phyloP scores from a whole-genome alignment of 176 grass and related monocot genomes.

The Zizania latifolia region DNA sequence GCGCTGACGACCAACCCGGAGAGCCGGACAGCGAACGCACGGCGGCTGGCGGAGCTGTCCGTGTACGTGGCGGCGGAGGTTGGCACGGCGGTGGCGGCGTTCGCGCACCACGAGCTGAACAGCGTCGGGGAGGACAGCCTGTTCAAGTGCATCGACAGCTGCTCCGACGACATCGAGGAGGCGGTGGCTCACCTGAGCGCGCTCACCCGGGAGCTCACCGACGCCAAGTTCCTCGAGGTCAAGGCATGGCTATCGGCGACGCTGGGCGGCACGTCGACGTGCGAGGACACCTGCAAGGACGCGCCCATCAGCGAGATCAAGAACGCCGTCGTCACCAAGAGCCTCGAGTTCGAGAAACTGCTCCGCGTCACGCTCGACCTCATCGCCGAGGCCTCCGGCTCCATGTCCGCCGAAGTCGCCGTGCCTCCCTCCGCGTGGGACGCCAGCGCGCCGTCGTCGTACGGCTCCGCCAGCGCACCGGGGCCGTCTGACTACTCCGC shows the following conservation, averaged over 20 bases:
- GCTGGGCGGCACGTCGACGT: constrained; percentile 26
- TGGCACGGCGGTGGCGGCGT: constrained; percentile 30
- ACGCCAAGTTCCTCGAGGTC: constrained; percentile 41
- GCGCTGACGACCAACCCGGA: constrained; percentile 33
- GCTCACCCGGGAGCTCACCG: constrained; percentile 35
- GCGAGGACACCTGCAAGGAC: constrained; percentile 40
- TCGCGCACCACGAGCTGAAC: constrained; percentile 31
- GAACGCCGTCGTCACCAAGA: constrained; percentile 38
- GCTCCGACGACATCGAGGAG: constrained; percentile 49
- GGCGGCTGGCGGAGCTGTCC: constrained; percentile 39
- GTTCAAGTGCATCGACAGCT: constrained; percentile 34
- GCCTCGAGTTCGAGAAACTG: constrained; percentile 49
- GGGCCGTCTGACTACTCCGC: no score
- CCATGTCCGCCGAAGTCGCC: constrained; percentile 12
- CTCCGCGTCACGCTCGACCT: constrained; percentile 47
- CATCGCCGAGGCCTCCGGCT: constrained; percentile 8
- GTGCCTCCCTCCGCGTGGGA: background rate
- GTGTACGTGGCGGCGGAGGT: constrained; percentile 32
- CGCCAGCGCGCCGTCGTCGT: background rate
- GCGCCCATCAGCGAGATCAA: constrained; percentile 30
- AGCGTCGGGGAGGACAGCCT: background rate
- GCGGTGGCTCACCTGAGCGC: constrained; percentile 46
- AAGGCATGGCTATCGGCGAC: constrained; percentile 31
- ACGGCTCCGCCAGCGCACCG: background rate
- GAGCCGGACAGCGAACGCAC: constrained; percentile 9